These are phyloP conservation scores for Megacollybia marginata DNA, from an alignment of 768 basidiomycete genomes.

Conservation along the genomic window DNA sequence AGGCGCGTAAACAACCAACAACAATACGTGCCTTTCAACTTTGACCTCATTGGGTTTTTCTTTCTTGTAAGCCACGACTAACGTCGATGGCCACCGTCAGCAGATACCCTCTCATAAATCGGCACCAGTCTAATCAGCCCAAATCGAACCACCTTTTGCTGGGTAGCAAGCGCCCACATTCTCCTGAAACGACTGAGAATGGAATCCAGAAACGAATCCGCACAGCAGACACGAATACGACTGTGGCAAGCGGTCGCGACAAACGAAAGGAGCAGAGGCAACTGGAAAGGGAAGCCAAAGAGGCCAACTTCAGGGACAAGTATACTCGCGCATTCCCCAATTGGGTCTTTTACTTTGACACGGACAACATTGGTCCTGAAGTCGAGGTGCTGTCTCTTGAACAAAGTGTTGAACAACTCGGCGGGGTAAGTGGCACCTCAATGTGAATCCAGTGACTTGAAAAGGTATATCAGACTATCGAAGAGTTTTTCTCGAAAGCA, in stretches of 20 bases:
- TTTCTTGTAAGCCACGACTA: no score
- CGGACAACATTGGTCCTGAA: constrained; percentile 19
- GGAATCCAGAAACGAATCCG: neutral
- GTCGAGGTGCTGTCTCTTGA: constrained; percentile 23
- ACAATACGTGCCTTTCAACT: no score
- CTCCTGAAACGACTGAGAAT: constrained; percentile 4
- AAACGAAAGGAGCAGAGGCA: constrained; percentile 42
- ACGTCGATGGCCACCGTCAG: constrained; percentile 35
- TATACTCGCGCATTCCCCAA: constrained; percentile 79
- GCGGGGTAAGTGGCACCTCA: constrained; percentile 56
- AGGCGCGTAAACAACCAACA: no score
- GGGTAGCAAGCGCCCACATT: constrained; percentile 9
- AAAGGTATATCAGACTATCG: constrained; percentile 51
- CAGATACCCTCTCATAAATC: constrained; percentile 42
- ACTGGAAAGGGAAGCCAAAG: constrained; percentile 45
- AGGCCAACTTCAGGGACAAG: constrained; percentile 73
- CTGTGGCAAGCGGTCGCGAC: constrained; percentile 10
- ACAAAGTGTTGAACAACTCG: constrained; percentile 55
- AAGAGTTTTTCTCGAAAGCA: constrained; percentile 81
- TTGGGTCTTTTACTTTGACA: constrained; percentile 77
- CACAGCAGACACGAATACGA: neutral
- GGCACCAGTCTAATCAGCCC: constrained; percentile 26
- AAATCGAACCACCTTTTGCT: constrained; percentile 23
- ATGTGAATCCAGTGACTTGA: constrained; percentile 1
- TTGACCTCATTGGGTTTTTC: no score